Conservation (phyloP, 2,329 filamentous ascomycete genomes). For the Ustulina deusta region DNA sequence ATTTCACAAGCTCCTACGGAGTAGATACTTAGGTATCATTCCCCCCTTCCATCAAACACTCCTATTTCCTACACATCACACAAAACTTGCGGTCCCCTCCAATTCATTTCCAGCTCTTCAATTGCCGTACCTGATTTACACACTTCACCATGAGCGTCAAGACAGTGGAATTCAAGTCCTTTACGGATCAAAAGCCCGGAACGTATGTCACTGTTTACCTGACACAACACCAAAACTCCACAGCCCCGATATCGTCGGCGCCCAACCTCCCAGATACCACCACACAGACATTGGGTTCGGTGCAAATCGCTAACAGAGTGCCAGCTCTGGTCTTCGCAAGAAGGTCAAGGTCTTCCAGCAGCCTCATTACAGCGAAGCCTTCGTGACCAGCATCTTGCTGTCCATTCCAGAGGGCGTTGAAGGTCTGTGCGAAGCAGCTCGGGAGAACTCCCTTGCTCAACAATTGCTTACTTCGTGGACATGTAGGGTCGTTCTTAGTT, state of each 20-base stretch:
- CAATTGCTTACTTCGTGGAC: constrained; percentile 26
- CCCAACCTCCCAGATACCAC: constrained; percentile 2
- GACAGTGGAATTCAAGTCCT: constrained; percentile 85
- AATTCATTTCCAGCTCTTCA: not conserved
- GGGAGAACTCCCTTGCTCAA: not conserved
- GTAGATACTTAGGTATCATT: no score
- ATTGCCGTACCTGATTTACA: constrained; percentile 9
- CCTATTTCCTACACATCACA: constrained; percentile 27
- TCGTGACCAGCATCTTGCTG: constrained; percentile 91
- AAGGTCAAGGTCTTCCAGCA: constrained; percentile 99
- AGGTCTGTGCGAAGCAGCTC: constrained; percentile 59
- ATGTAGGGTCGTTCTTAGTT: constrained; percentile 80
- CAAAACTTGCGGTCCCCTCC: constrained; percentile 12
- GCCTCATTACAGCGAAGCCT: constrained; percentile 94
- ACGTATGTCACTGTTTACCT: constrained; percentile 76
- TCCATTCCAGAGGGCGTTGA: constrained; percentile 95
- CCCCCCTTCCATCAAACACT: constrained; percentile 1
- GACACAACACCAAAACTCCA: constrained; percentile 29
- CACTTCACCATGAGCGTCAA: constrained; percentile 71
- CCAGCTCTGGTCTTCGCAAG: constrained; percentile 95
- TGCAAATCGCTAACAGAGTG: constrained; percentile 37
- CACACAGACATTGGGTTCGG: not conserved
- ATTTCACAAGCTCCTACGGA: constrained; percentile 37
- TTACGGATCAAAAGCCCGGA: constrained; percentile 97
- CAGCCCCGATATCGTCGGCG: constrained; percentile 14